Percentiles rank a stretch among this genome's conserved stretches.
Conservation (phyloP, 805 yeast genomes). For the Dipodascus geniculatus region DNA sequence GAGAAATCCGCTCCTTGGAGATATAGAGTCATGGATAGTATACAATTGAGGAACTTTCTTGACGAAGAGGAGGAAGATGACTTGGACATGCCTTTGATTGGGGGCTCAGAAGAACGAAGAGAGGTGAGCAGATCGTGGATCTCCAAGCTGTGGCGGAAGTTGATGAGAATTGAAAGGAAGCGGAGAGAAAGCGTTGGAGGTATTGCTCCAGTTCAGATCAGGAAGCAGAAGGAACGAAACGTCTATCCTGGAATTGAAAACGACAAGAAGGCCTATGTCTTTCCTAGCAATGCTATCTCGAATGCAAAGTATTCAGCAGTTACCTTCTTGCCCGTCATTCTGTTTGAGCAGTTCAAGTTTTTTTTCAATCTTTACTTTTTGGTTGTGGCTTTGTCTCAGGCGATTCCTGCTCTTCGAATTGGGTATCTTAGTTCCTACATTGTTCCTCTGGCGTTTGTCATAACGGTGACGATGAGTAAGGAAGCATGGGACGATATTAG, state of each 20-base stretch:
- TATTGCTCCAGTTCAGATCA: not conserved
- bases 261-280: conserved; percentile 11
- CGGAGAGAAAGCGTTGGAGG: not conserved
- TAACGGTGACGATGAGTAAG: conserved; percentile 85
- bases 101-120: not conserved
- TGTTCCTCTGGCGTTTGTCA: conserved; percentile 88
- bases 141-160: not conserved
- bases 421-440: conserved; percentile 90
- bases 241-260: not conserved
- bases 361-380: conserved; percentile 89
- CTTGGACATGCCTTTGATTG: not conserved
- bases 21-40: not conserved
- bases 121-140: not conserved
- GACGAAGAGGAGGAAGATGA: not conserved
- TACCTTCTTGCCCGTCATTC: conserved; percentile 76
- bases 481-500: conserved; percentile 92
- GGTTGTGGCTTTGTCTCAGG: conserved; percentile 88
- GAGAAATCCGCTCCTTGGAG: not conserved
- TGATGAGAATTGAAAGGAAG: not conserved
- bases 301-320: conserved; percentile 89
- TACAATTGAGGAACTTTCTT: not conserved
- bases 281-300: conserved; percentile 67
- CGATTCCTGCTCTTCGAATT: conserved; percentile 76
- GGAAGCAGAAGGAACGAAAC: not conserved
- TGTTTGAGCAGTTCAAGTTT: conserved; percentile 94